Evolutionary conservation across 2,329 filamentous ascomycete genomes (phyloP), one percentile per base, ranked within the genome.

Genomic region (Ilyonectria mors-panacis): DNA sequence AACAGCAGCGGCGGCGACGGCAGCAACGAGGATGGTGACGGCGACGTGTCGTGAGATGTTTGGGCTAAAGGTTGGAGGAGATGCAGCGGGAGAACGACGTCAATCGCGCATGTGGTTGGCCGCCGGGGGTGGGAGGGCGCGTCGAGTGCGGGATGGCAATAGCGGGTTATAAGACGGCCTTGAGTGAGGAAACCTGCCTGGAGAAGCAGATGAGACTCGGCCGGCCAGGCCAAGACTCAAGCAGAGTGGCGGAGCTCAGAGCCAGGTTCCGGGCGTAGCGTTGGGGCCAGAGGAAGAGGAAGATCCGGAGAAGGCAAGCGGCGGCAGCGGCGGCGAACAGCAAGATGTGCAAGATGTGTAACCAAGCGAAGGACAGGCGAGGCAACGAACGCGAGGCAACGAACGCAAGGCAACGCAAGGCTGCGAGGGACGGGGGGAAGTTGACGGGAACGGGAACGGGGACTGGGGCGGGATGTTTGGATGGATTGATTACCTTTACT

Each of bases 1-100:
- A 77, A 70, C 66, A 67, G 72, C 62, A 71, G 68, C 64, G 58
- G 63, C 63, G 53, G 61, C 55, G 74, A 61, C 66, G 67, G 71
- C 71, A 69, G 72, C 70, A 56, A 72, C 66, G 62, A 65, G 63
- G 65, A 74, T 75, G 77, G 82, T 81, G 84, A 84, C 82, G 85
- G 85, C 85, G 83, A 88, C 86, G 87, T 88, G 86, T 88, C 86
- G 86, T 85, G 85, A 87, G 86, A 85, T 85, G 85, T 86, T 88
- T 88, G 86, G 85, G 59, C 66, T 84, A 82, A 78, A 79, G 61
- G 78, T 78, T 80, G 78, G 80, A 77, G 78, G 80, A 80, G 78
- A 79, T 81, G 81, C 76, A 70, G 64, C 61, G 78, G 80, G 82
- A 83, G 81, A 78, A 77, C 76, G 81, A 80, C 81, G 81, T 81